Percentiles rank a stretch among this genome's conserved stretches.
Evolutionary conservation across 2,329 filamentous ascomycete genomes (phyloP).

Genomic region (Beauveria pseudobassiana): DNA sequence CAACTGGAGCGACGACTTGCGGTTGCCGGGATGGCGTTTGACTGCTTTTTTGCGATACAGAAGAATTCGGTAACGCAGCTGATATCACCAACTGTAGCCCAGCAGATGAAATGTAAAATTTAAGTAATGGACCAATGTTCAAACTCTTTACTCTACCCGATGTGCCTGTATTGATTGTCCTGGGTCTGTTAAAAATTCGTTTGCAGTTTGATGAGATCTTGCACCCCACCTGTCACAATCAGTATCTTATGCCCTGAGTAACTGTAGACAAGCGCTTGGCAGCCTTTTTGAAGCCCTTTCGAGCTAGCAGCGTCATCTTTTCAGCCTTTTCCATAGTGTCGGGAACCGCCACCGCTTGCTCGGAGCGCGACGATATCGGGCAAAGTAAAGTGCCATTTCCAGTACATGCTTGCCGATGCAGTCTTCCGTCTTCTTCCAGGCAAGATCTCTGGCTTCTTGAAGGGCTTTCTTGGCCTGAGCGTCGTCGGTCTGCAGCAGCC

Average conservation of each 20-base stretch:
- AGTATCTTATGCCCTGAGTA: no score
- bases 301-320: not conserved
- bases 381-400: not conserved
- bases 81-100: not conserved
- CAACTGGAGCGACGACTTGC: conserved; percentile 1
- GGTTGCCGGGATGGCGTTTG: conserved; percentile 10
- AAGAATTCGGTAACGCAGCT: not conserved
- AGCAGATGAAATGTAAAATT: conserved; percentile 11
- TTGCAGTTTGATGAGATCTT: no score
- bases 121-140: conserved; percentile 6
- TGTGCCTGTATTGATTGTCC: not conserved
- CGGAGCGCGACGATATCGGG: not conserved
- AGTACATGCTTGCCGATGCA: not conserved
- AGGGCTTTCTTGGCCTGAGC: no score
- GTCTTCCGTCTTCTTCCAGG: not conserved
- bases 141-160: not conserved
- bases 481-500: no score
- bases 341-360: not conserved
- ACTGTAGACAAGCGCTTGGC: no score
- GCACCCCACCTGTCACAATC: no score
- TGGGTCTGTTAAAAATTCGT: no score
- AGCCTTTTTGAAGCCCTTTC: no score
- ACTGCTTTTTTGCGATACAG: conserved; percentile 2
- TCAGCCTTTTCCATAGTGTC: not conserved
- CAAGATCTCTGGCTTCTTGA: no score